A percentile compares a stretch with the other conserved stretches of the same genome.
phyloP scores from a whole-genome alignment of 2,329 filamentous ascomycete species.

The Rhexocercosporidium sp. region DNA sequence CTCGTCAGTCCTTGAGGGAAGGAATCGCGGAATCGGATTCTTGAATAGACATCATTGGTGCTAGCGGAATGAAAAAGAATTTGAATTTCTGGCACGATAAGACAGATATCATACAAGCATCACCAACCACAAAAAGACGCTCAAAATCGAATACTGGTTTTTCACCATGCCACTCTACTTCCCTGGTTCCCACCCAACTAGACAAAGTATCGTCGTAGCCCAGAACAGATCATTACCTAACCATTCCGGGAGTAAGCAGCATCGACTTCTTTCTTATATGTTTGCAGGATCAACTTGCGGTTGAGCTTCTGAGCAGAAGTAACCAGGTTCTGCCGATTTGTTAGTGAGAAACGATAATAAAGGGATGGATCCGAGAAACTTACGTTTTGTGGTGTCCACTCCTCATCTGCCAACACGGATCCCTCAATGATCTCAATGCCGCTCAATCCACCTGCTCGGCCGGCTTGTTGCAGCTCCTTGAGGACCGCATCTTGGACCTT shows the following conservation, averaged over 20 bases:
- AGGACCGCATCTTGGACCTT: conserved; percentile 66
- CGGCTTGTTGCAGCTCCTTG: conserved; percentile 71
- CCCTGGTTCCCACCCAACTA: not conserved
- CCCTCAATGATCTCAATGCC: conserved; percentile 77
- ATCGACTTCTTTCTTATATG: conserved; percentile 65
- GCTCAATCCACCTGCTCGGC: conserved; percentile 68
- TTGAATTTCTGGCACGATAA: conserved; percentile 7
- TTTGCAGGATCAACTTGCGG: conserved; percentile 67
- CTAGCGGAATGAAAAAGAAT: not conserved
- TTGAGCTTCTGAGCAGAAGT: conserved; percentile 77
- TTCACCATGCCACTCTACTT: not conserved
- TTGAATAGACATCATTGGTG: not conserved
- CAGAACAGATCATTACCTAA: conserved; percentile 9
- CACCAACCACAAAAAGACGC: conserved; percentile 5
- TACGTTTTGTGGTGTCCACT: conserved; percentile 87
- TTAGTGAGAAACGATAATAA: conserved; percentile 42
- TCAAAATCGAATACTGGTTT: conserved; percentile 10
- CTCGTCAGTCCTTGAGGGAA: no score
- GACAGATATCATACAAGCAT: conserved; percentile 16
- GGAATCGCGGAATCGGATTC: no score
- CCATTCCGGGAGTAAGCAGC: conserved; percentile 36
- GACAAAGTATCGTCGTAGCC: not conserved
- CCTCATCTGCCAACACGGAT: conserved; percentile 80
- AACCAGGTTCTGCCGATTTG: conserved; percentile 57
- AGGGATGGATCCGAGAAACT: conserved; percentile 50